Evolutionary conservation across 176 grass and related monocot species (phyloP).

Genomic region (Avena insularis): DNA sequence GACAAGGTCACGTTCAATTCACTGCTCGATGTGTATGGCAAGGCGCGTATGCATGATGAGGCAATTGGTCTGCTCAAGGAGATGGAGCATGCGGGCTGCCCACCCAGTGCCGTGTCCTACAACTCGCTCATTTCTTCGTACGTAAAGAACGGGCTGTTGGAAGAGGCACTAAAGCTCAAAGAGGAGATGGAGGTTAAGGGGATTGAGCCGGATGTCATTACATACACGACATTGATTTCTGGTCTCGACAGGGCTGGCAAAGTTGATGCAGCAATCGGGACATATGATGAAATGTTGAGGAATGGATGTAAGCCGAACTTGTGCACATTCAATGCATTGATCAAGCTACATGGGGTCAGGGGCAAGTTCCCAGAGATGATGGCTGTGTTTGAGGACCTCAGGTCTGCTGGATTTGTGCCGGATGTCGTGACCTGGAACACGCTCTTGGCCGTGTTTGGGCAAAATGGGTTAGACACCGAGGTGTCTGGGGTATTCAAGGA

Average conservation of each 20-base stretch:
- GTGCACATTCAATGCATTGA: conserved; percentile 90
- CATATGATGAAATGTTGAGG: conserved; percentile 72
- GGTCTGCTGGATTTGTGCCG: conserved; percentile 55
- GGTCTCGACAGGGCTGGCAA: conserved; percentile 79
- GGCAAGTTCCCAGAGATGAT: conserved; percentile 88
- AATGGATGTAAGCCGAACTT: conserved; percentile 76
- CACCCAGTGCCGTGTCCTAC: conserved; percentile 74
- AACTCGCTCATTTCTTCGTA: conserved; percentile 82
- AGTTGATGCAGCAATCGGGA: conserved; percentile 62
- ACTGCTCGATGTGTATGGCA: conserved; percentile 86
- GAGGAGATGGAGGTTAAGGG: conserved; percentile 73
- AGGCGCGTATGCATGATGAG: conserved; percentile 65
- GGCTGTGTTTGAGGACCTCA: conserved; percentile 80
- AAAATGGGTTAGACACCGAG: conserved; percentile 82
- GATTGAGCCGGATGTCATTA: conserved; percentile 82
- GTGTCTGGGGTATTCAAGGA: conserved; percentile 90
- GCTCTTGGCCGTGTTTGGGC: conserved; percentile 79
- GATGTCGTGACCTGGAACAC: conserved; percentile 94
- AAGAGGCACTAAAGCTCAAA: conserved; percentile 70
- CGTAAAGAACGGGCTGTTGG: conserved; percentile 79
- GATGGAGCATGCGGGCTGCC: conserved; percentile 72
- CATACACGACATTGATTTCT: conserved; percentile 90
- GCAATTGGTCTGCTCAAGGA: conserved; percentile 62
- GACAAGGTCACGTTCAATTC: conserved; percentile 91
- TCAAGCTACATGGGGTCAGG: conserved; percentile 80